Percentiles rank a stretch among this genome's conserved stretches.
These are phyloP conservation scores for Auriscalpium microsporum DNA, from an alignment of 768 basidiomycete genomes.

Conservation along the genomic window DNA sequence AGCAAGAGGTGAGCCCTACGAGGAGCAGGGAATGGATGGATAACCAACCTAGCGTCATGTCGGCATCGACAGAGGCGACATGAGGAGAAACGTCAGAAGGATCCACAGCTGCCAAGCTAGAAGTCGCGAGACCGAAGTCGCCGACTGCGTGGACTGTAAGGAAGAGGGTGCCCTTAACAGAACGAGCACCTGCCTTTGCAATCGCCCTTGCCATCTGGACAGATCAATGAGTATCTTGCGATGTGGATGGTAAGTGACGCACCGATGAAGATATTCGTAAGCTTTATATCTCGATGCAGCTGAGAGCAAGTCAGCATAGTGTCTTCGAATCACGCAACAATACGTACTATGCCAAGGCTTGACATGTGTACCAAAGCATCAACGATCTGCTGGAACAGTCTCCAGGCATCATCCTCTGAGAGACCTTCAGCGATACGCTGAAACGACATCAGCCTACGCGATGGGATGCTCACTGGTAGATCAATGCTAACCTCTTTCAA, in stretches of 20 bases:
- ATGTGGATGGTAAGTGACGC: conserved; percentile 13
- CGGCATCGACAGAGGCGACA: conserved; percentile 39
- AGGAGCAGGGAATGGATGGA: neutral
- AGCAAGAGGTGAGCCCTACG: neutral
- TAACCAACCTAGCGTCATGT: conserved; percentile 64
- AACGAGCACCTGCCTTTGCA: conserved; percentile 49
- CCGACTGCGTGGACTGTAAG: conserved; percentile 45
- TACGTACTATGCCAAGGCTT: conserved; percentile 69
- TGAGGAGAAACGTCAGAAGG: conserved; percentile 55
- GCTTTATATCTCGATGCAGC: conserved; percentile 84
- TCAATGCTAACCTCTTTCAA: conserved; percentile 56
- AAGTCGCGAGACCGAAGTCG: conserved; percentile 88
- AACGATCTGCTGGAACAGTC: conserved; percentile 80
- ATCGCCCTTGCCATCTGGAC: conserved; percentile 67
- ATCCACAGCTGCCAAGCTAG: conserved; percentile 70
- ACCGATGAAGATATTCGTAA: conserved; percentile 94
- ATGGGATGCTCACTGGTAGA: too few species aligned
- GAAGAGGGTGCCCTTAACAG: too few species aligned
- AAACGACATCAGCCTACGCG: neutral
- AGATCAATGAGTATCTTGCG: neutral
- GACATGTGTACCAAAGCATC: conserved; percentile 90
- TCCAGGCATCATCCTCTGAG: conserved; percentile 80
- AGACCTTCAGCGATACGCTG: conserved; percentile 75
- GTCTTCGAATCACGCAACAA: neutral
- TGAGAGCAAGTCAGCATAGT: conserved; percentile 16